Evolutionary conservation across 768 basidiomycete genomes (phyloP).

Genomic region (Chalciporus pseudorubinellus): DNA sequence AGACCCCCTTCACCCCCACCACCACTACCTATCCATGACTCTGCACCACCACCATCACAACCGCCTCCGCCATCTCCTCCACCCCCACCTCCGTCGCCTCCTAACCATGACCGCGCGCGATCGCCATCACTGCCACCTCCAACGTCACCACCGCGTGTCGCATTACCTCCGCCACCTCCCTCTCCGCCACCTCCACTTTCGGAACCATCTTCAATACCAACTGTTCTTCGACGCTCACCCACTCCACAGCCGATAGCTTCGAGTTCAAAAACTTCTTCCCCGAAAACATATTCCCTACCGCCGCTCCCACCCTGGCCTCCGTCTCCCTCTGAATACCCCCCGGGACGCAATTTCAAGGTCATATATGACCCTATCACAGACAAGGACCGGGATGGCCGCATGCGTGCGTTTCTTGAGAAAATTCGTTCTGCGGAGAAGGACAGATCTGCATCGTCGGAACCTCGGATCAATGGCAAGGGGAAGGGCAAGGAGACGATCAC

Average conservation of each 20-base stretch:
- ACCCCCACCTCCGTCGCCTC: conserved; percentile 9
- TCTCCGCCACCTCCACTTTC: conserved; percentile 26
- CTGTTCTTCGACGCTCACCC: conserved; percentile 25
- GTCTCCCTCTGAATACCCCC: conserved; percentile 45
- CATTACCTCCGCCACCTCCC: conserved; percentile 28
- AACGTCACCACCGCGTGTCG: conserved; percentile 23
- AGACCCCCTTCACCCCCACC: conserved; percentile 24
- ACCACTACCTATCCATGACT: background rate
- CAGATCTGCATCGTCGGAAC: conserved; percentile 22
- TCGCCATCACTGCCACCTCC: conserved; percentile 26
- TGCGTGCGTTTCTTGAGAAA: conserved; percentile 41
- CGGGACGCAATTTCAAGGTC: conserved; percentile 54
- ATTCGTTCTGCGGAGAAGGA: conserved; percentile 35
- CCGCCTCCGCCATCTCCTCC: conserved; percentile 20
- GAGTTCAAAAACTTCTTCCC: conserved; percentile 27
- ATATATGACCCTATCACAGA: conserved; percentile 62
- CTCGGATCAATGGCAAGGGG: conserved; percentile 57
- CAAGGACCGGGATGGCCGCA: conserved; percentile 39
- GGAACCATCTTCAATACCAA: conserved; percentile 12
- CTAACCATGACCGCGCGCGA: conserved; percentile 16
- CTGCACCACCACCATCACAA: conserved; percentile 22
- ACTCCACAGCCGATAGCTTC: conserved; percentile 30
- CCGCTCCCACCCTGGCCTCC: conserved; percentile 57
- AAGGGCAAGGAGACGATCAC: conserved; percentile 59
- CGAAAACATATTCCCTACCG: conserved; percentile 39